A percentile compares a stretch with the other conserved stretches of the same genome.
Evolutionary conservation across 352 stramenopile genomes (phyloP).

Genomic region (Phytophthora litchii): DNA sequence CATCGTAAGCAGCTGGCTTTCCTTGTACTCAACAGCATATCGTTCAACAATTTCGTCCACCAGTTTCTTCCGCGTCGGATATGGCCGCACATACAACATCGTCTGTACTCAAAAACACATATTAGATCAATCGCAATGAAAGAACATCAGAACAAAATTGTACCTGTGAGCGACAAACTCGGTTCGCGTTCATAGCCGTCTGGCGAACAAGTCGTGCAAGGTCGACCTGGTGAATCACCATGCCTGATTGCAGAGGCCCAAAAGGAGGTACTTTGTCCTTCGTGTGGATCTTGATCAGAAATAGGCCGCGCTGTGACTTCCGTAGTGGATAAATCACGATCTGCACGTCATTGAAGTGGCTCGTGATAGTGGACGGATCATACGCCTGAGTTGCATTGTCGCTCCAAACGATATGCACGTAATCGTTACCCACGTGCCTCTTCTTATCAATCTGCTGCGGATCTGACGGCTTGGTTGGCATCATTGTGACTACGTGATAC

Average conservation of each 20-base stretch:
- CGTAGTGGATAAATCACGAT: conserved; percentile 84
- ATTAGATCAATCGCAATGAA: background rate
- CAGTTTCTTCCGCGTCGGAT: conserved; percentile 87
- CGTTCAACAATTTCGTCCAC: conserved; percentile 89
- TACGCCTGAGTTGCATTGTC: conserved; percentile 82
- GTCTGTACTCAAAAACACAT: conserved; percentile 47
- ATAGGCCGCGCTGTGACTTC: conserved; percentile 66
- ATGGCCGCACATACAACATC: conserved; percentile 83
- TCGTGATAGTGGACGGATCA: conserved; percentile 86
- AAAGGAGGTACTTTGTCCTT: conserved; percentile 87
- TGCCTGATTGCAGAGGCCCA: conserved; percentile 81
- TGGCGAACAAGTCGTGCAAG: conserved; percentile 80
- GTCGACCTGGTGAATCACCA: conserved; percentile 78
- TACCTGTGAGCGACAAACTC: conserved; percentile 85
- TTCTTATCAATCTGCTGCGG: conserved; percentile 91
- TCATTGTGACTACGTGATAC: conserved; percentile 89
- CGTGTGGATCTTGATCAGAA: conserved; percentile 77
- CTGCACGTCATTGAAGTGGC: conserved; percentile 90
- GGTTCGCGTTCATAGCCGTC: conserved; percentile 89
- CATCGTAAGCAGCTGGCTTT: conserved; percentile 82
- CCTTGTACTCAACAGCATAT: conserved; percentile 86
- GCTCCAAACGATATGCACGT: conserved; percentile 88
- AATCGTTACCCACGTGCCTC: conserved; percentile 88
- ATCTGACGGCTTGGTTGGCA: conserved; percentile 81
- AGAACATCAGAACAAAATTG: conserved; percentile 2